A percentile compares a stretch with the other conserved stretches of the same genome.
Conservation (phyloP, 2,329 filamentous ascomycete species). For the Ceratocystis variospora region DNA sequence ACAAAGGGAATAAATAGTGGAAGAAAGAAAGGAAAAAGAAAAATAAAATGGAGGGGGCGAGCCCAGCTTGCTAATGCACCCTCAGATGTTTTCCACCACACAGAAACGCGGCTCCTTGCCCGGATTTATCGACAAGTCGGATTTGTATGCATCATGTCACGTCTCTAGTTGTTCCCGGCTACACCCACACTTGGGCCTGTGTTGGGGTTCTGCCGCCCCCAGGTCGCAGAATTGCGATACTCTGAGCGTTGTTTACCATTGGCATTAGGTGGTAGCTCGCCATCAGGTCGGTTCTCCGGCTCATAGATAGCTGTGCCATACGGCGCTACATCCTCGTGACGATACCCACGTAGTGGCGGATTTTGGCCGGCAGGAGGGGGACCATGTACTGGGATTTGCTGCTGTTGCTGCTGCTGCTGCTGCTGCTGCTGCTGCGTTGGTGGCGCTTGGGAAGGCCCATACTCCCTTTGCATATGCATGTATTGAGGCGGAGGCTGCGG, state of each 20-base stretch:
- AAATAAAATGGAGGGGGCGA: constrained; percentile 21
- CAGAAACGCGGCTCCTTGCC: not conserved
- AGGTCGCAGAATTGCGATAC: constrained; percentile 42
- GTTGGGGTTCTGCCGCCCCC: constrained; percentile 29
- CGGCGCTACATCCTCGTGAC: constrained; percentile 14
- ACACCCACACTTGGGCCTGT: constrained; percentile 34
- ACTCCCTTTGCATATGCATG: constrained; percentile 14
- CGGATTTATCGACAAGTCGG: not conserved
- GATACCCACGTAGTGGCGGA: constrained; percentile 12
- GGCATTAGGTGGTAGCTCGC: constrained; percentile 29
- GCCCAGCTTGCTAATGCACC: constrained; percentile 22
- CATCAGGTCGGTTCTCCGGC: constrained; percentile 34
- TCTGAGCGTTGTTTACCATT: constrained; percentile 26
- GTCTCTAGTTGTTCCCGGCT: constrained; percentile 30
- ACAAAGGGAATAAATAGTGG: not conserved
- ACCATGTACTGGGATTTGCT: constrained; percentile 6
- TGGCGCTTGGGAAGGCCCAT: constrained; percentile 13
- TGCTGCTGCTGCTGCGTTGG: not conserved
- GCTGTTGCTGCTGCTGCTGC: not conserved
- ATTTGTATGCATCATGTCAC: not conserved
- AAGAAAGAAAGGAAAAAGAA: constrained; percentile 19
- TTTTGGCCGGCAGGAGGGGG: constrained; percentile 6
- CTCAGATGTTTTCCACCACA: constrained; percentile 2
- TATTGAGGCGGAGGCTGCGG: constrained; percentile 16
- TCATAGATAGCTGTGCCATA: constrained; percentile 26